Base-by-base conservation (phyloP, 2,329 filamentous ascomycete genomes). In the Hymenoscyphus infarciens region DNA sequence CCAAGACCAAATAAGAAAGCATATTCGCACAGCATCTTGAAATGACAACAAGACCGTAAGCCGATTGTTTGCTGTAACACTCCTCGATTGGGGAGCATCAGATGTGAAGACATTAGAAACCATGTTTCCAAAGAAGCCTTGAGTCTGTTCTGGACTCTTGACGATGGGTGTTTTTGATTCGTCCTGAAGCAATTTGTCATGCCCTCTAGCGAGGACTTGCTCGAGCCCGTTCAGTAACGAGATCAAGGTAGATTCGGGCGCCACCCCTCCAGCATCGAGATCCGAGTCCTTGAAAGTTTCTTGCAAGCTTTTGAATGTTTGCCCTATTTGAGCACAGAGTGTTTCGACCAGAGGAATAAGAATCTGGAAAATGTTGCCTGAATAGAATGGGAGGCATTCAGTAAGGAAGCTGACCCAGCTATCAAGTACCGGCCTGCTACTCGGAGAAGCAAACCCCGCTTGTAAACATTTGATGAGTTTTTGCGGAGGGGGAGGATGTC, bases 1-100 rank as follows among this genome's bases (percentile, higher is more conserved):
- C 94, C 95, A 99, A 0, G 91, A 90, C 95, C 96, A 99, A 59
- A 99, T 97, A 13, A 82, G 86, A 74, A 96, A 96, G 75, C 93
- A 97, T 57, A 96, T 90, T 27, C 92, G 87, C 63, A 98, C 91
- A 1, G 93, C 92, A 74, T 99, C 96, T 75, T 98, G 94, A 74
- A 99, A 97, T 11, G 93, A 96, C n/a, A 99, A 81, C 53, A 97
- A 82, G 22, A 99, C 94, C 0, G 95, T 98, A 25, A 99, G 81
- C 55, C 94, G 86, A 70, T 95, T 94, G 72, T 98, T 99, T 8
- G 93, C 92, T n/a, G 91, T 92, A 7, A 88, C 86, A 63, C 88
- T 92, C 57, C 92, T 87, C n/a, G 86, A 83, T 64, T 93, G 90
- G 1, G 84, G 87, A 0, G 85, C 81, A 63, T 97, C 92, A 0